These are phyloP conservation scores for Lactifluus pinguis DNA, from an alignment of 768 basidiomycete species.

Conservation along the genomic window DNA sequence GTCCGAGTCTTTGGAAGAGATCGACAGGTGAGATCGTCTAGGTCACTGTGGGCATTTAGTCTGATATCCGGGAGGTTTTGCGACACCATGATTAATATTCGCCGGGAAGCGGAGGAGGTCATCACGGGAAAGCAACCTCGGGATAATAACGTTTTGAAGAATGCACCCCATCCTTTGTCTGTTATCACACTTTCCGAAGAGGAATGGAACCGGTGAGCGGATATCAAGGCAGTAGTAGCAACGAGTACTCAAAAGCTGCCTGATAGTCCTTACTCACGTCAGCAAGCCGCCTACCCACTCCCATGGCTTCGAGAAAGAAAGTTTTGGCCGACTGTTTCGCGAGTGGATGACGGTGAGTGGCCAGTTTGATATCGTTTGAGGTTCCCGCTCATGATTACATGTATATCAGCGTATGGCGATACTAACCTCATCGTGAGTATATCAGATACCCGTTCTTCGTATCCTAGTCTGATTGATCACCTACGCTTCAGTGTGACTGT, in stretches of 20 bases:
- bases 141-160: slow-evolving; percentile 87
- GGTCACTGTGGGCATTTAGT: background rate
- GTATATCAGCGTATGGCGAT: slow-evolving; percentile 73
- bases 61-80: slow-evolving; percentile 57
- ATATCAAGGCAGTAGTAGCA: background rate
- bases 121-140: slow-evolving; percentile 79
- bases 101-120: slow-evolving; percentile 84
- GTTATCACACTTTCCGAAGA: slow-evolving; percentile 61
- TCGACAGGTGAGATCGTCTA: slow-evolving; percentile 52
- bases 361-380: background rate
- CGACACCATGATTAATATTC: slow-evolving; percentile 96
- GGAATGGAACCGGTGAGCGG: slow-evolving; percentile 75
- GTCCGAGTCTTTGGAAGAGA: slow-evolving; percentile 87
- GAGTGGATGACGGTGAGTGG: slow-evolving; percentile 83
- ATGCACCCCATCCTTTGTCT: slow-evolving; percentile 86
- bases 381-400: slow-evolving; percentile 3
- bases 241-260: slow-evolving; percentile 7
- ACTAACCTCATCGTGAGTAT: slow-evolving; percentile 74
- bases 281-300: slow-evolving; percentile 85
- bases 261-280: slow-evolving; percentile 76
- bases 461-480: slow-evolving; percentile 2
- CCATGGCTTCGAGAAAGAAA: slow-evolving; percentile 79
- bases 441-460: background rate
- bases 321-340: slow-evolving; percentile 92
- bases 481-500: slow-evolving; percentile 61